Conservation (phyloP, 495 filamentous ascomycete species). For the Xylaria telfairii region DNA sequence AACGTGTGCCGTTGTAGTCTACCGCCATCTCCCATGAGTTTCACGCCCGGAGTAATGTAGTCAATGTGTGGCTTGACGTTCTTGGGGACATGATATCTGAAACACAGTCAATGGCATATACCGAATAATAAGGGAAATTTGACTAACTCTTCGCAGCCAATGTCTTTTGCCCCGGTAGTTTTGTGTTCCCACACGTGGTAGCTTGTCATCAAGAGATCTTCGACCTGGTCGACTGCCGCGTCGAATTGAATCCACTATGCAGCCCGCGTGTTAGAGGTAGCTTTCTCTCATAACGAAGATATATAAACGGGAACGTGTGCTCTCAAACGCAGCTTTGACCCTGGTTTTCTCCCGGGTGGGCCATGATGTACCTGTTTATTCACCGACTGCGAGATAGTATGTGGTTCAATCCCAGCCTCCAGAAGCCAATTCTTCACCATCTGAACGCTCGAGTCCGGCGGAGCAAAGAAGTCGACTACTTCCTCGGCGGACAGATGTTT, state of each 20-base stretch:
- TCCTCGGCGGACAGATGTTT: constrained; percentile 57
- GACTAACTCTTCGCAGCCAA: constrained; percentile 42
- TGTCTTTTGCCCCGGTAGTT: constrained; percentile 33
- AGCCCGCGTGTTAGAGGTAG: constrained; percentile 40
- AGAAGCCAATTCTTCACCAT: constrained; percentile 58
- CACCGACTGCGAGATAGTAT: constrained; percentile 45
- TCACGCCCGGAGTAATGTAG: constrained; percentile 65
- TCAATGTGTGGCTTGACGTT: constrained; percentile 60
- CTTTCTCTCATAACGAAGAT: constrained; percentile 11
- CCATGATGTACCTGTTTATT: constrained; percentile 30
- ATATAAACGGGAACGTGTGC: not conserved
- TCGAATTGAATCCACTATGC: constrained; percentile 59
- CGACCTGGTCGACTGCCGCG: constrained; percentile 57
- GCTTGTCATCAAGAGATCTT: constrained; percentile 59
- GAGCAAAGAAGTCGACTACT: constrained; percentile 58
- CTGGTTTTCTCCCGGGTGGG: not conserved
- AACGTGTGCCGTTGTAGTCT: constrained; percentile 24
- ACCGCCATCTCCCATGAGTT: constrained; percentile 44
- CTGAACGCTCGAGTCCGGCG: constrained; percentile 48
- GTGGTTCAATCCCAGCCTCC: constrained; percentile 56
- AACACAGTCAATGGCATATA: not conserved
- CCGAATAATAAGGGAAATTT: not conserved
- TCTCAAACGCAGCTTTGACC: not conserved
- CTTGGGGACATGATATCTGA: constrained; percentile 59
- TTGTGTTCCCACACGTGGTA: constrained; percentile 63